These are phyloP conservation scores for Lipomyces yamadae DNA, from an alignment of 805 yeast species.

Conservation along the genomic window DNA sequence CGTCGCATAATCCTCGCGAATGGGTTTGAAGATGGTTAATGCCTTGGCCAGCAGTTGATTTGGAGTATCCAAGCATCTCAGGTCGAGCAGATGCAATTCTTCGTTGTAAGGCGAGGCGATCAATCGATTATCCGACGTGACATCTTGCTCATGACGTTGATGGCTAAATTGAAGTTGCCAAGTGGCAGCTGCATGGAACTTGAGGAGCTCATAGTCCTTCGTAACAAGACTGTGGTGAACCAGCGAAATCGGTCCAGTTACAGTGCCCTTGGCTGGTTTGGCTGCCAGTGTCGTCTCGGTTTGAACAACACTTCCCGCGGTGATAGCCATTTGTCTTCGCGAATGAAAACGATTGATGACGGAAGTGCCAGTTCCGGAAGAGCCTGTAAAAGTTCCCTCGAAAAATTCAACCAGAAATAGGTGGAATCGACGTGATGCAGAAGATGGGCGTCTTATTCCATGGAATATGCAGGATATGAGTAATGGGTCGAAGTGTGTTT, in stretches of 20 bases:
- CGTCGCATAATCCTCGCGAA: slow-evolving; percentile 5
- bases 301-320: not conserved
- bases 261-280: not conserved
- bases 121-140: not conserved
- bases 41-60: slow-evolving; percentile 3
- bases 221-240: not conserved
- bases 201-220: slow-evolving; percentile 1
- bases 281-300: slow-evolving; percentile 1
- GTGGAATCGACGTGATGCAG: not conserved
- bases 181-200: not conserved
- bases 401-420: not conserved
- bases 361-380: not conserved
- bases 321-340: not conserved
- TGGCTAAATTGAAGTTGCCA: not conserved
- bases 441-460: slow-evolving; percentile 3
- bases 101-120: slow-evolving; percentile 3
- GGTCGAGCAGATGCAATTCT: slow-evolving; percentile 2
- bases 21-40: not conserved
- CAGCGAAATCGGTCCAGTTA: not conserved
- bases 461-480: not conserved
- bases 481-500: not conserved
- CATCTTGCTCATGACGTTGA: not conserved
- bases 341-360: not conserved
- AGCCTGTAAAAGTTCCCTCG: not conserved
- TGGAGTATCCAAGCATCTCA: not conserved